Base-by-base conservation (phyloP, 108 stramenopile species). In the Epipyxis sp. region DNA sequence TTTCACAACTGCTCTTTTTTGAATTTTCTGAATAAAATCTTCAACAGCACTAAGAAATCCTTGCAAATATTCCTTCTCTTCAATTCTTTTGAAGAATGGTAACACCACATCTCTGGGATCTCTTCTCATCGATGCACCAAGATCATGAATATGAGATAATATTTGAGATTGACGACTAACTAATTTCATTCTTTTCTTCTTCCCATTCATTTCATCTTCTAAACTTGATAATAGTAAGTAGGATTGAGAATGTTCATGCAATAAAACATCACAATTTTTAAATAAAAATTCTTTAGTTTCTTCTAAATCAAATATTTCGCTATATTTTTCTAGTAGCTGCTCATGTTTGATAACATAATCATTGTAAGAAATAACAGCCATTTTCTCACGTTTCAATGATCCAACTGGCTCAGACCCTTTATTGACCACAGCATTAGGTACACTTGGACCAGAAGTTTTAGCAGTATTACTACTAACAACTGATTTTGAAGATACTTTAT, bases 171-270 rank as follows among this genome's bases (percentile, higher is more conserved):
- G 94, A 46, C 95, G 82, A 44, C 94, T 92, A n/a, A 91, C 91
- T 42, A 90, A 88, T 71, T 89, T 90, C 97, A 97, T 97, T 76
- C 95, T 94, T 43, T 93, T 92, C 42, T 92, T 93, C 59, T 91
- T 90, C 59, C 95, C 97, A 82, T 98, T 98, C 97, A 98, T 98
- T 88, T 98, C 97, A 79, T 98, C 97, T 85, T 98, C 95, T 42
- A 98, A 79, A 69, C 83, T 80, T 57, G 95, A 93, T 65, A 98
- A 86, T 67, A 98, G 86, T 0, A 97, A 84, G 82, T 95, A 98
- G 74, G 91, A 94, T 80, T 91, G 90, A 58, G 93, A 91, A 86
- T 98, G 95, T 80, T 98, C 97, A 80, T 95, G 94, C 42, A 98
- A 86, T 44, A 98, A 78, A 45, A 96, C 86, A 77, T 88, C 81